Percentiles rank a stretch among this genome's conserved stretches.
Conservation (phyloP, 2,329 filamentous ascomycete genomes). For the Colletotrichum tropicicola region DNA sequence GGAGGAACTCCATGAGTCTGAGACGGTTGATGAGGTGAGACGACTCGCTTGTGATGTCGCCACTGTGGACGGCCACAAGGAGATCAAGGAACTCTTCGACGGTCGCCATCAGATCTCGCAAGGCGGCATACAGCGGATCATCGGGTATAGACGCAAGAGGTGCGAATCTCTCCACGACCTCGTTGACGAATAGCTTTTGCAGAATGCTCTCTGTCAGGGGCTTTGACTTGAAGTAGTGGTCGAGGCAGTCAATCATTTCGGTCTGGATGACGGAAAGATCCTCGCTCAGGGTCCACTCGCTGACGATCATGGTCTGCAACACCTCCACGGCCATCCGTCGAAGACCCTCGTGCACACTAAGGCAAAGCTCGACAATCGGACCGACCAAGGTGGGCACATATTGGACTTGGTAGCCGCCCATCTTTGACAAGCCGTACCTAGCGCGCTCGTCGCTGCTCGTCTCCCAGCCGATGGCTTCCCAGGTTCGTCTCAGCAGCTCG, state of each 20-base stretch:
- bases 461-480: slow-evolving; percentile 98
- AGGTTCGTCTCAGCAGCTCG: slow-evolving; percentile 82
- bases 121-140: slow-evolving; percentile 78
- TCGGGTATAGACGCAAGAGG: slow-evolving; percentile 71
- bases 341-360: slow-evolving; percentile 93
- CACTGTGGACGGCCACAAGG: slow-evolving; percentile 86
- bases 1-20: slow-evolving; percentile 93
- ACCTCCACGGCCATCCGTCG: slow-evolving; percentile 92
- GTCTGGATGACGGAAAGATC: slow-evolving; percentile 92
- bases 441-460: slow-evolving; percentile 80
- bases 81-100: slow-evolving; percentile 92
- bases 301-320: slow-evolving; percentile 96
- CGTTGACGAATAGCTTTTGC: slow-evolving; percentile 91
- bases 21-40: slow-evolving; percentile 88
- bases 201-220: slow-evolving; percentile 87
- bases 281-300: slow-evolving; percentile 96
- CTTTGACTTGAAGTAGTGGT: slow-evolving; percentile 89
- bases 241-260: slow-evolving; percentile 94
- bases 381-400: slow-evolving; percentile 93
- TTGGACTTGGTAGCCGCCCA: slow-evolving; percentile 98
- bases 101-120: slow-evolving; percentile 82
- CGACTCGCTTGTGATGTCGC: slow-evolving; percentile 76
- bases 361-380: slow-evolving; percentile 90
- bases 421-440: slow-evolving; percentile 80
- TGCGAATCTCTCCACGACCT: slow-evolving; percentile 84